Evolutionary conservation across 192 early-diverging fungal genomes (phyloP), one percentile per base, ranked within the genome.

Genomic region (Coemansia sp.): DNA sequence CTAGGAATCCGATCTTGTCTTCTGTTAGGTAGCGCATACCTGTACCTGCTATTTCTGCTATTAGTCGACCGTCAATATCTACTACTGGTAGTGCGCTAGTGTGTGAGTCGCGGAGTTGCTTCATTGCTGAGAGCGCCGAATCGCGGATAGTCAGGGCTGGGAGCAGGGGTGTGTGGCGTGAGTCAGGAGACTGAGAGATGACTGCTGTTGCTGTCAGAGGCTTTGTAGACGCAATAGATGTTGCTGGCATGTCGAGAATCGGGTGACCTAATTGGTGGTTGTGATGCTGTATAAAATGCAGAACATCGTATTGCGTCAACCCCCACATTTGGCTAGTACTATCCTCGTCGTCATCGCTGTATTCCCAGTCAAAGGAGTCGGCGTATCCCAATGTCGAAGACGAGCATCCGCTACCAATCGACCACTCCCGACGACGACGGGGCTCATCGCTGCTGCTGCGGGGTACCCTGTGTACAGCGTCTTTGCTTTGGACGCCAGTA

Each of bases 251-350:
- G 35, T 72, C 64, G 4, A 76, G 43, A 61, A 61, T 61, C 3
- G 46, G 1, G 43, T 67, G 52, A 6, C 78, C 71, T 14, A 85
- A 64, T 58, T 75, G 62, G 67, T 77, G 78, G 68, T 85, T 80
- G 75, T 85, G 69, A 64, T 78, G 75, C 78, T 80, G 75, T 46
- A 85, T 74, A 28, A 80, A 85, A 11, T 75, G 76, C 28, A 85
- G 68, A 0, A 85, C 72, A 21, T 85, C 84, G 65, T 76, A 72
- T 42, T 82, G 84, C 32, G 84, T 79, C 64, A 85, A 70, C 3
- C 81, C 77, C 43, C 75, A 77, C 40, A 78, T 61, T 6, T 26
- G 59, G 21, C 59, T 38, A 0, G 59, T 61, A 23, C 59, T 46
- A 8, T 28, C 74, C 8, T 32, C 66, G 16, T 52, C 23, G 28